phyloP scores from a whole-genome alignment of 805 yeast genomes.

The Starmerella etchellsii region DNA sequence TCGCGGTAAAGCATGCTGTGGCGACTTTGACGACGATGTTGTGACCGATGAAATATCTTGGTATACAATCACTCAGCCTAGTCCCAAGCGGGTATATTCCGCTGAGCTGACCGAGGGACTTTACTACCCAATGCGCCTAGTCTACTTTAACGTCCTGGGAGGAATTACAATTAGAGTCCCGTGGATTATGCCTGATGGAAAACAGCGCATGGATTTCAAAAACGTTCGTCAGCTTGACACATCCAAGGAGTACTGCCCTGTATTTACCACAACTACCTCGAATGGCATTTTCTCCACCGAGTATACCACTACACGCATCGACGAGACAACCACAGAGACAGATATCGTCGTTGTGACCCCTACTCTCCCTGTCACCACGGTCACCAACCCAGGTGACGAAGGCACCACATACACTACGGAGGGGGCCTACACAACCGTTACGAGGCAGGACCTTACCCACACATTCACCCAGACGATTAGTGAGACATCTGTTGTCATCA shows the following conservation, averaged over 20 bases:
- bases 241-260: slow-evolving; percentile 1
- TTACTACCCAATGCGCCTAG: slow-evolving; percentile 5
- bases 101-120: slow-evolving; percentile 1
- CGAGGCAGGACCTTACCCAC: neutral
- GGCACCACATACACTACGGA: neutral
- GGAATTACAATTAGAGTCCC: neutral
- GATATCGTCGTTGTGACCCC: slow-evolving; percentile 4
- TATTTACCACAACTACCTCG: slow-evolving; percentile 1
- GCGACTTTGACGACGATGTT: slow-evolving; percentile 1
- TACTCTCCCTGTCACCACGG: slow-evolving; percentile 3
- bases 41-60: neutral
- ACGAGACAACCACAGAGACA: neutral
- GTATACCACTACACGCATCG: neutral
- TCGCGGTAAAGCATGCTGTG: slow-evolving; percentile 5
- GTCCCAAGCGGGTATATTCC: neutral
- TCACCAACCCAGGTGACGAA: neutral
- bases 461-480: neutral
- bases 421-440: neutral
- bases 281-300: slow-evolving; percentile 5
- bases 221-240: slow-evolving; percentile 6
- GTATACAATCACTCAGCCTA: neutral
- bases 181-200: slow-evolving; percentile 3
- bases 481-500: neutral
- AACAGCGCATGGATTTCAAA: neutral
- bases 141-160: slow-evolving; percentile 4